Base-by-base conservation (phyloP, 2,329 filamentous ascomycete genomes). In the Grosmannia clavigera region DNA sequence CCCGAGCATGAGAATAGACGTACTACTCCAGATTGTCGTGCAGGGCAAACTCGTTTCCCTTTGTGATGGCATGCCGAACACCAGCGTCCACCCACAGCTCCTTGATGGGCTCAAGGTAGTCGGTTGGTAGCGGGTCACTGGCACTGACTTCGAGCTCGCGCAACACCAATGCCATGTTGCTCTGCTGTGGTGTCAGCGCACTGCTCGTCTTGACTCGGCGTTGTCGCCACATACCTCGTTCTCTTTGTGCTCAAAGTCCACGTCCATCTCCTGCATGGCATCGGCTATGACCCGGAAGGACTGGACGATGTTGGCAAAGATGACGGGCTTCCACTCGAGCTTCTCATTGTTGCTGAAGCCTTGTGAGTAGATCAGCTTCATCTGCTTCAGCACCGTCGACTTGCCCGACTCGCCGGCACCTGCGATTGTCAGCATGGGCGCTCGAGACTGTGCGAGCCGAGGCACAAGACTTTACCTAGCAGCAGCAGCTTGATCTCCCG, bases 381-480 rank as follows among this genome's bases (percentile, higher is more conserved):
- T 97, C 79, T 97, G 92, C 78, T 97, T 97, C 65, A 97, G 83
- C 62, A 97, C 92, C 1, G 92, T 97, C 10, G 92, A 96, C 75
- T 97, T 97, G 65, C 92, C 90, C 61, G 88, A 94, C 75, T 97
- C 92, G 70, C 92, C 92, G 68, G 92, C 92, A 73, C 92, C 92
- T 96, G 58, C 25, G 43, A 19, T 19, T 16, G 52, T 57, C 53
- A 51, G 48, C 22, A 19, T 25, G 50, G 56, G 2, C 12, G 38
- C 16, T 29, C 16, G 38, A 29, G 27, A 19, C 16, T 27, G 5
- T 1, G 10, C 19, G 27, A 27, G 40, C 25, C 33, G n/a, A 33
- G 22, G 35, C 25, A 35, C 4, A 38, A 22, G 10, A 2, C 35
- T 83, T 65, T 81, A 96, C 92, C 92, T 65, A 99, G 81, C 66